phyloP scores from a whole-genome alignment of 73 alveolate genomes.

The Paramecium sonneborni region DNA sequence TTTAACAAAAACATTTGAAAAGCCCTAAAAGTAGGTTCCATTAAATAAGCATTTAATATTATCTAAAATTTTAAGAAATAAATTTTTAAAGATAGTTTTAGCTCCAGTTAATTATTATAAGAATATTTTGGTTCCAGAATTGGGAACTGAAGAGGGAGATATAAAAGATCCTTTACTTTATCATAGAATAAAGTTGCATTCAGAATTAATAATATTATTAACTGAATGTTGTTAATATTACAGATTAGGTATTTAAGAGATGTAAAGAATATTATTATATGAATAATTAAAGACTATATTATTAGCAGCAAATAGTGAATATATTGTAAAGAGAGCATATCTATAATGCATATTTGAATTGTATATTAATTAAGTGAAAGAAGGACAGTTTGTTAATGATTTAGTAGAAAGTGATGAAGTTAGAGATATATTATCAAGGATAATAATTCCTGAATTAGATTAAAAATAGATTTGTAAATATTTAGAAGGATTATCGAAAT shows the following conservation, averaged over 20 bases:
- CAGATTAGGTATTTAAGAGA: conserved; percentile 61
- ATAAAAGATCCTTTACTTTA: not conserved
- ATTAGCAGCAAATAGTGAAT: not conserved
- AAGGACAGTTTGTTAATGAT: conserved; percentile 41
- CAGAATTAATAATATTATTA: conserved; percentile 20
- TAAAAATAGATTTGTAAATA: conserved; percentile 33
- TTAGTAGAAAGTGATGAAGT: conserved; percentile 48
- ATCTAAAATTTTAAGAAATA: not conserved
- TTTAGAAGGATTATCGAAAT: conserved; percentile 41
- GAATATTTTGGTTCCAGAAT: conserved; percentile 11
- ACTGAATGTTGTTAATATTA: conserved; percentile 52
- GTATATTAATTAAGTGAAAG: conserved; percentile 58
- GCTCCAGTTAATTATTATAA: conserved; percentile 37
- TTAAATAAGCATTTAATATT: conserved; percentile 56
- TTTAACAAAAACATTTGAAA: conserved; percentile 20
- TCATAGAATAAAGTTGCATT: not conserved
- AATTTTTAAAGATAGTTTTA: not conserved
- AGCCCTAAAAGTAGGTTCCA: not conserved
- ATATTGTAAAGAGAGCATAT: conserved; percentile 58
- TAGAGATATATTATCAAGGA: conserved; percentile 51
- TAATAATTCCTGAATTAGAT: conserved; percentile 55
- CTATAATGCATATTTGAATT: conserved; percentile 60
- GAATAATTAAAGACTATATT: conserved; percentile 57
- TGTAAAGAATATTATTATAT: conserved; percentile 52
- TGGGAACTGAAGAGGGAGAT: not conserved